These are phyloP conservation scores for Linum usitatissimum DNA, from an alignment of 345 rosid species.

Conservation along the genomic window DNA sequence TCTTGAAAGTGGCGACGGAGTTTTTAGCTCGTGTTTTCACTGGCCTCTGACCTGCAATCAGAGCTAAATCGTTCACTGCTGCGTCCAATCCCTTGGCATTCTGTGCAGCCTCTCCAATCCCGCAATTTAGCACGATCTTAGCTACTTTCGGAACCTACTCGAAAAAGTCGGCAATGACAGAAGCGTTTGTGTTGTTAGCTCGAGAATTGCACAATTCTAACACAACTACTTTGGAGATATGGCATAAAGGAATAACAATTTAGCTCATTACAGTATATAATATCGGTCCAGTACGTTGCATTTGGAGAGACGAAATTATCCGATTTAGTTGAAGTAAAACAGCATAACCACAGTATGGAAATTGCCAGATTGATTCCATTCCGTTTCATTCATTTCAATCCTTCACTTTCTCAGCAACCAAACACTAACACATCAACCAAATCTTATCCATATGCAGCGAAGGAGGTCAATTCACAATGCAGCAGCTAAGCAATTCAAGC, in stretches of 20 bases:
- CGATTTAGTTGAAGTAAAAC: too few species aligned
- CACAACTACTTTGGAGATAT: too few species aligned
- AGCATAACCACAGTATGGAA: too few species aligned
- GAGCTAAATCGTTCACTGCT: conserved; percentile 69
- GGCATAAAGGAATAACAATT: too few species aligned
- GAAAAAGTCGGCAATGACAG: not conserved
- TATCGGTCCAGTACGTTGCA: too few species aligned
- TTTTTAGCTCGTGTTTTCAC: conserved; percentile 68
- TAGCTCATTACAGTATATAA: too few species aligned
- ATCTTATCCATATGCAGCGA: too few species aligned
- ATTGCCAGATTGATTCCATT: not conserved
- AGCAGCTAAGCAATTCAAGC: not conserved
- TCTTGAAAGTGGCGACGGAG: conserved; percentile 80
- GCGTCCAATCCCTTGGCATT: conserved; percentile 86
- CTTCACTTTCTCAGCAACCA: conserved; percentile 3
- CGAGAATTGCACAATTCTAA: too few species aligned
- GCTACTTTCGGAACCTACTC: conserved; percentile 68
- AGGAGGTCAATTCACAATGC: too few species aligned
- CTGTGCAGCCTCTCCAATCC: conserved; percentile 91
- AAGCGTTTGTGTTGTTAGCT: not conserved
- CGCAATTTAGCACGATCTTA: conserved; percentile 87
- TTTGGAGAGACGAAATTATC: too few species aligned
- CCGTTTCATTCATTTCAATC: not conserved
- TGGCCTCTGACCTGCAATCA: conserved; percentile 82
- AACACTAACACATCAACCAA: not conserved